These are phyloP conservation scores for Macrophomina phaseolina DNA, from an alignment of 2,329 filamentous ascomycete genomes.

Conservation along the genomic window DNA sequence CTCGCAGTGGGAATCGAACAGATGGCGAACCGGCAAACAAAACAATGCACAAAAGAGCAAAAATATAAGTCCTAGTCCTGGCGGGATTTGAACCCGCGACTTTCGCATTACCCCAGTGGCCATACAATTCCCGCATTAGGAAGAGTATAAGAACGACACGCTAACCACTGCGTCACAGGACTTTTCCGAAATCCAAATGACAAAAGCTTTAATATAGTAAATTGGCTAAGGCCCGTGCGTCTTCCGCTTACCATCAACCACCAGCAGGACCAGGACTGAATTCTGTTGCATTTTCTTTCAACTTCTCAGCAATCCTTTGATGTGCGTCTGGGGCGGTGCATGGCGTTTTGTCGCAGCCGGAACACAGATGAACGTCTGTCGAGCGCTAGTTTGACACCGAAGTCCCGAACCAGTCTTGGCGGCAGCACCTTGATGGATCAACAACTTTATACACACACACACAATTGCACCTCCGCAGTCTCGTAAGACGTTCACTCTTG, in stretches of 20 bases:
- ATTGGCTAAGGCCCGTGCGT: too few species aligned
- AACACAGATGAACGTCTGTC: background rate
- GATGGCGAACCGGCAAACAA: background rate
- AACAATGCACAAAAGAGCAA: constrained; percentile 21
- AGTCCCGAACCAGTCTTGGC: background rate
- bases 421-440: background rate
- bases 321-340: background rate
- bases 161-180: constrained; percentile 47
- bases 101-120: constrained; percentile 44
- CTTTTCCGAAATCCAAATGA: constrained; percentile 4
- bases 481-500: too few species aligned
- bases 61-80: constrained; percentile 36
- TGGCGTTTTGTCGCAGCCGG: background rate
- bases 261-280: constrained; percentile 40
- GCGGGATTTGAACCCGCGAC: constrained; percentile 48
- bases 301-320: background rate
- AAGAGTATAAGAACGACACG: constrained; percentile 48
- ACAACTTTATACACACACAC: background rate
- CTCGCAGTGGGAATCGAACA: too few species aligned
- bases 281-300: constrained; percentile 13
- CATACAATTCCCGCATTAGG: constrained; percentile 35
- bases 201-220: too few species aligned
- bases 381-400: too few species aligned
- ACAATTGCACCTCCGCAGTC: too few species aligned
- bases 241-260: constrained; percentile 29